These are phyloP conservation scores for Leishmania tarentolae DNA, from an alignment of 208 protist species.

Conservation along the genomic window DNA sequence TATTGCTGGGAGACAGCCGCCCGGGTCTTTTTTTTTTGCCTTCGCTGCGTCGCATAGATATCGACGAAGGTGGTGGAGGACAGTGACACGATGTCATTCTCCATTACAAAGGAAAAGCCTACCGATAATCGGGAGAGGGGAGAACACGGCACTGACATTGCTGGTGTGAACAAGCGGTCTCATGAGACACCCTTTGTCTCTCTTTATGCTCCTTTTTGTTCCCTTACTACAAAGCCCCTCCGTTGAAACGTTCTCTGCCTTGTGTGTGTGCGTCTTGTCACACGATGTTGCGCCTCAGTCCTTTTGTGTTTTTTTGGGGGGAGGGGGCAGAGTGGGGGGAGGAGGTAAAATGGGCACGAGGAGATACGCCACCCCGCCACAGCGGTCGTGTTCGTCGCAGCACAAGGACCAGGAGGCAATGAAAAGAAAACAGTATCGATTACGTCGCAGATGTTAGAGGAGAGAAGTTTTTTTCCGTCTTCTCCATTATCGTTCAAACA, in stretches of 20 bases:
- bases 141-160: not conserved
- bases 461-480: not conserved
- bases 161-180: not conserved
- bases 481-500: not conserved
- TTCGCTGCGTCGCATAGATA: not conserved
- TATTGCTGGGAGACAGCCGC: not conserved
- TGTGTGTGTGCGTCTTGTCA: not conserved
- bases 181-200: not conserved
- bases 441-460: not conserved
- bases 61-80: not conserved
- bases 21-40: not conserved
- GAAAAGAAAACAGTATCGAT: slow-evolving; percentile 1
- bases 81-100: not conserved
- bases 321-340: not conserved
- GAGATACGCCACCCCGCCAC: not conserved
- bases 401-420: not conserved
- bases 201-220: not conserved
- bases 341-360: not conserved
- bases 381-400: not conserved
- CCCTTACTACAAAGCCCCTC: not conserved
- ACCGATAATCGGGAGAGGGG: not conserved
- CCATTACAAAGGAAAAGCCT: not conserved
- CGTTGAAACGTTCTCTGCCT: not conserved
- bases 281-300: not conserved
- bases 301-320: not conserved